Evolutionary conservation across 2,329 filamentous ascomycete genomes (phyloP), one percentile per base, ranked within the genome.

Genomic region (Cercospora sp.): DNA sequence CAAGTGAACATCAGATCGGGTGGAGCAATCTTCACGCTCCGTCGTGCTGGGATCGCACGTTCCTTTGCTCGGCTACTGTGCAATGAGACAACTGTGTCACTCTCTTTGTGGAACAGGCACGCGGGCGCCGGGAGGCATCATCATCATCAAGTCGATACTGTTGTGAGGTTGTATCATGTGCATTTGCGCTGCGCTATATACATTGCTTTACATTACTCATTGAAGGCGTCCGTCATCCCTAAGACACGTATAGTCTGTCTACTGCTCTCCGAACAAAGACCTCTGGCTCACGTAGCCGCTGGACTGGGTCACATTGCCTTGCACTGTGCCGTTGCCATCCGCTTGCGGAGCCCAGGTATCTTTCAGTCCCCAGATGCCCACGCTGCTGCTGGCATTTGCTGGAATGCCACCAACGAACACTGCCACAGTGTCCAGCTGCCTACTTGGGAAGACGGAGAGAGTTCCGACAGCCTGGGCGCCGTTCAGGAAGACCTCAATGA

Each of bases 401-500:
- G 78, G 76, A 59, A 83, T 64, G 36, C 79, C 79, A 2, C 75
- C 69, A 0, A 80, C 77, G 8, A 68, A 69, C 1, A 84, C 67
- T 16, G 70, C 77, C 68, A 84, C 71, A 2, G 71, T 73, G 28
- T 82, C 81, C 55, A 85, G 68, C 5, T 80, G 79, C 63, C 79
- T 75, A 2, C 79, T 78, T 0, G 86, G 82, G 74, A 83, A 88
- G 72, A 87, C 87, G 0, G 82, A 80, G 57, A 82, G 80, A 2
- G 85, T 87, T 0, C 78, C 86, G 33, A 79, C 80, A 60, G 83
- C 81, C 63, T 84, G 78, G 0, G 85, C 86, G 1, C 82, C 81
- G 65, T 86, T 83, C 30, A 87, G 66, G 70, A 87, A 88, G 2
- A 87, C 77, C 73, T 88, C 86, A 7, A 87, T 77, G 28, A 88